These are phyloP conservation scores for Exutisphaerella laricina DNA, from an alignment of 2,329 filamentous ascomycete genomes.

Conservation along the genomic window DNA sequence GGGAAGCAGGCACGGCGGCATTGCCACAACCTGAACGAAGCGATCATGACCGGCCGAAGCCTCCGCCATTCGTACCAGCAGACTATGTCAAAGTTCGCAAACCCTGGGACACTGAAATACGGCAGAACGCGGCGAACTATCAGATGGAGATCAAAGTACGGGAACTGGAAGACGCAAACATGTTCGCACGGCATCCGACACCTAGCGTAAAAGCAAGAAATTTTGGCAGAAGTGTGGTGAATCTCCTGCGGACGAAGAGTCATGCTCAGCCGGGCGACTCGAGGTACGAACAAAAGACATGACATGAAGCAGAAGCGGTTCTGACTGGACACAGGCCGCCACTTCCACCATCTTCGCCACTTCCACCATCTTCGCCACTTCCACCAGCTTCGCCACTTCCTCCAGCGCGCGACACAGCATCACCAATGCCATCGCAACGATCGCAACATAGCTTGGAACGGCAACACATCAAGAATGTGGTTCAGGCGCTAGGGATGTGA, in stretches of 20 bases:
- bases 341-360: no score
- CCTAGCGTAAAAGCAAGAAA: slow-evolving; percentile 32
- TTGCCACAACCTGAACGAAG: slow-evolving; percentile 11
- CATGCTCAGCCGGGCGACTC: slow-evolving; percentile 8
- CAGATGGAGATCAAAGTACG: slow-evolving; percentile 30
- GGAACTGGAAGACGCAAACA: slow-evolving; percentile 27
- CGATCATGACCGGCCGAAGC: slow-evolving; percentile 18
- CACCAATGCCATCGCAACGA: slow-evolving; percentile 1
- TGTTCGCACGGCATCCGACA: slow-evolving; percentile 22
- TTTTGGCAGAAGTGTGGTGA: slow-evolving; percentile 32
- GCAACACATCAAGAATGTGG: slow-evolving; percentile 12
- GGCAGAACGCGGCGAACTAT: slow-evolving; percentile 21
- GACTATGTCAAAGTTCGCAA: slow-evolving; percentile 29
- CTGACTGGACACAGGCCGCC: no score
- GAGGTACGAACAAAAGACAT: slow-evolving; percentile 12
- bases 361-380: no score
- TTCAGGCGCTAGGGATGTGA: slow-evolving; percentile 13
- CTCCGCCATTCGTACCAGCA: slow-evolving; percentile 29
- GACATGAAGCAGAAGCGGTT: no score
- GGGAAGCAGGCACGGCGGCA: slow-evolving; percentile 12
- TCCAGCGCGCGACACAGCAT: not conserved
- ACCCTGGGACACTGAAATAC: slow-evolving; percentile 32
- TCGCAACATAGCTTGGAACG: slow-evolving; percentile 13
- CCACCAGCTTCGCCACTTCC: not conserved
- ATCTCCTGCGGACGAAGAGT: slow-evolving; percentile 31